Evolutionary conservation across 192 early-diverging fungal genomes (phyloP).

Genomic region (Geranomyces michiganensis): DNA sequence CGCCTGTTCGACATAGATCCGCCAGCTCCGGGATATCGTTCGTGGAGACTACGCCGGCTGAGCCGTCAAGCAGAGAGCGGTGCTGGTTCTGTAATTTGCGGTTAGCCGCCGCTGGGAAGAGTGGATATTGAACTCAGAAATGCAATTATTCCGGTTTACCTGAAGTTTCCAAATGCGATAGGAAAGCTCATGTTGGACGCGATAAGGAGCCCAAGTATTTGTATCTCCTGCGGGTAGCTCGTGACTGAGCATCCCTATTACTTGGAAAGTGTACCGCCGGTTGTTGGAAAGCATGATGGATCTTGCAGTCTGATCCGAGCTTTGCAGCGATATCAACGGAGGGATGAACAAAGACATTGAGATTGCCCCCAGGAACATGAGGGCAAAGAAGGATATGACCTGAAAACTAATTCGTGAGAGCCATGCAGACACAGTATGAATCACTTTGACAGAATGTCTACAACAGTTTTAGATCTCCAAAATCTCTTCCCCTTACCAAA

Average conservation of each 20-base stretch:
- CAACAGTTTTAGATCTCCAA: too few species aligned
- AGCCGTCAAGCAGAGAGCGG: not conserved
- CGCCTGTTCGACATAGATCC: not conserved
- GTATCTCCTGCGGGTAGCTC: constrained; percentile 9
- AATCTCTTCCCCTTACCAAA: too few species aligned
- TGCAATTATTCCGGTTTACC: too few species aligned
- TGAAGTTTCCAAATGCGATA: constrained; percentile 6
- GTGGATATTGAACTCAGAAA: too few species aligned
- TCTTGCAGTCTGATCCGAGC: not conserved
- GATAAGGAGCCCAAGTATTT: constrained; percentile 1
- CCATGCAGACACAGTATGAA: too few species aligned
- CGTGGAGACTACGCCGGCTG: constrained; percentile 5
- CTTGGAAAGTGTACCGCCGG: constrained; percentile 15
- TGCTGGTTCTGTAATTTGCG: constrained; percentile 7
- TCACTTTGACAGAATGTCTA: too few species aligned
- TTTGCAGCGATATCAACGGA: not conserved
- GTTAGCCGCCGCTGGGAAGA: too few species aligned
- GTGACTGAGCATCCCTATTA: not conserved
- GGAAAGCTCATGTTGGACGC: constrained; percentile 6
- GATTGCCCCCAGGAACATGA: not conserved
- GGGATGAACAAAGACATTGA: constrained; percentile 11
- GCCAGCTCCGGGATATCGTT: constrained; percentile 6
- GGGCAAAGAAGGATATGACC: not conserved
- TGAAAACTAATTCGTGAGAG: too few species aligned
- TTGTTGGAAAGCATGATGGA: constrained; percentile 13